Evolutionary conservation across 805 yeast species (phyloP).

Genomic region (Candida patagonica): DNA sequence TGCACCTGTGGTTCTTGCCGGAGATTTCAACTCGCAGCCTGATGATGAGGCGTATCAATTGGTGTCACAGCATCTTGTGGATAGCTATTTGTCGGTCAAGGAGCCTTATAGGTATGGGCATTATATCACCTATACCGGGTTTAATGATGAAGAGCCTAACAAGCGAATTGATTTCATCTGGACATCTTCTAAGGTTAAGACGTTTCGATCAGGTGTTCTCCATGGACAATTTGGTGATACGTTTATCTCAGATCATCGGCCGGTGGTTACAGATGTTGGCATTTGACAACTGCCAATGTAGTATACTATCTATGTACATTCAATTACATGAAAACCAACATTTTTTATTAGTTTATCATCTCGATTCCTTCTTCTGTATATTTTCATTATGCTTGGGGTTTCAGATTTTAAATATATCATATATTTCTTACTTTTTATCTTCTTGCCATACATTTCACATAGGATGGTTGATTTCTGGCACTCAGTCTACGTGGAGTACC

Average conservation of each 20-base stretch:
- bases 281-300: constrained; percentile 1
- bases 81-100: constrained; percentile 25
- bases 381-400: too few relatives aligned
- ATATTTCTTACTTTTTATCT: too few relatives aligned
- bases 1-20: constrained; percentile 32
- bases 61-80: constrained; percentile 30
- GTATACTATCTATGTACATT: too few relatives aligned
- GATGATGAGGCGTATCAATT: constrained; percentile 36
- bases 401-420: too few relatives aligned
- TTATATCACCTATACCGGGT: constrained; percentile 40
- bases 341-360: too few relatives aligned
- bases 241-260: constrained; percentile 15
- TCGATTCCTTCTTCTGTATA: too few relatives aligned
- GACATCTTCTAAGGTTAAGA: constrained; percentile 25
- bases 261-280: constrained; percentile 10
- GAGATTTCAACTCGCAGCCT: constrained; percentile 49
- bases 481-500: too few relatives aligned
- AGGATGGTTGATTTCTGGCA: too few relatives aligned
- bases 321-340: too few relatives aligned
- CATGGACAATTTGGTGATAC: constrained; percentile 9
- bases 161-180: constrained; percentile 37
- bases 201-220: constrained; percentile 12
- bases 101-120: constrained; percentile 35
- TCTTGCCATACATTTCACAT: too few relatives aligned
- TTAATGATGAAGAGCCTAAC: constrained; percentile 23